Percentiles rank a stretch among this genome's conserved stretches.
These are phyloP conservation scores for Cystobasidium tubakii DNA, from an alignment of 768 basidiomycete species.

Conservation along the genomic window DNA sequence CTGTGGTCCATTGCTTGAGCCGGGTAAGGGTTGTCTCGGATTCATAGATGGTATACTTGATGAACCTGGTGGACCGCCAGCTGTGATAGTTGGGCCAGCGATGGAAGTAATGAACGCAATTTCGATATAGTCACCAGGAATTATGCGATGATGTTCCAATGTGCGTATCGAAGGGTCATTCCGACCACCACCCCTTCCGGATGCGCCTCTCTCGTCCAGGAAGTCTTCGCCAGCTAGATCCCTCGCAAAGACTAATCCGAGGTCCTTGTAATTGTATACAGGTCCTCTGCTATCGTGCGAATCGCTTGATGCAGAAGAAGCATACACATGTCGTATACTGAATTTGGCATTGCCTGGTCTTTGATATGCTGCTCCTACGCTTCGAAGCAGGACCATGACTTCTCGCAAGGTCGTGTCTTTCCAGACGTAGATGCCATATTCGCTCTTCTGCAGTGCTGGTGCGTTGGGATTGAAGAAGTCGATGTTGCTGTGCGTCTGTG, in stretches of 20 bases:
- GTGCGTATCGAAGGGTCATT: slow-evolving; percentile 25
- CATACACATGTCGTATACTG: slow-evolving; percentile 44
- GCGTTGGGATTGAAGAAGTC: slow-evolving; percentile 5
- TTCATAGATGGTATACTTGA: neutral
- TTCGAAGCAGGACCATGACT: slow-evolving; percentile 40
- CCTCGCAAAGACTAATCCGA: slow-evolving; percentile 29
- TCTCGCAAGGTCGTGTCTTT: slow-evolving; percentile 43
- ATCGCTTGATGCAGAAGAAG: slow-evolving; percentile 28
- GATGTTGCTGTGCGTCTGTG: slow-evolving; percentile 24
- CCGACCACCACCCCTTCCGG: slow-evolving; percentile 6
- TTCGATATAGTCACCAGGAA: slow-evolving; percentile 35
- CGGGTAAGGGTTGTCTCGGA: neutral
- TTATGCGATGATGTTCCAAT: slow-evolving; percentile 25
- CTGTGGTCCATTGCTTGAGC: neutral
- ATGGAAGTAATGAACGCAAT: slow-evolving; percentile 29
- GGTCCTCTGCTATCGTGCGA: neutral
- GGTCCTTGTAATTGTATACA: slow-evolving; percentile 28
- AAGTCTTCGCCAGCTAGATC: slow-evolving; percentile 37
- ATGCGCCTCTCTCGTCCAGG: slow-evolving; percentile 5
- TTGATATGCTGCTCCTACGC: slow-evolving; percentile 33
- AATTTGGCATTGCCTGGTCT: slow-evolving; percentile 28
- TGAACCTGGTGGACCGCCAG: neutral
- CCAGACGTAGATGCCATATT: slow-evolving; percentile 43
- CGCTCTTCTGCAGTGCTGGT: slow-evolving; percentile 19
- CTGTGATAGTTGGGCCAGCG: neutral